phyloP scores from a whole-genome alignment of 257 asterid genomes.

The Solanum chiquidenum region DNA sequence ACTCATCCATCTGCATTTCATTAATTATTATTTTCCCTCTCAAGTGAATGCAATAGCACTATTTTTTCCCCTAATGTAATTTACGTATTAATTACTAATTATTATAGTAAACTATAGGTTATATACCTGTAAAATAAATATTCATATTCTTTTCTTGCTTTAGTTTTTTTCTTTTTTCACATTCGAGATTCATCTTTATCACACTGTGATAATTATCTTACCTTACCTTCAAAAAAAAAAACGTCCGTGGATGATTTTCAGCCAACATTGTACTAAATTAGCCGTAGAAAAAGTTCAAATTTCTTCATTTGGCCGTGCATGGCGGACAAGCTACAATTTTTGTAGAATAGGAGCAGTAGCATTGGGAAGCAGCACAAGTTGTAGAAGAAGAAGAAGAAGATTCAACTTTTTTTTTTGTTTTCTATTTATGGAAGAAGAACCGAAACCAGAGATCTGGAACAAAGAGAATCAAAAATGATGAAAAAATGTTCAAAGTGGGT shows the following conservation, averaged over 20 bases:
- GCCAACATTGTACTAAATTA: background rate
- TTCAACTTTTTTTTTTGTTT: background rate
- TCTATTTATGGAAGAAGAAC: background rate
- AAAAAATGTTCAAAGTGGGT: constrained; percentile 6
- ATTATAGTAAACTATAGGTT: background rate
- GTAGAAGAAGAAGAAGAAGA: background rate
- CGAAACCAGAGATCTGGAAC: background rate
- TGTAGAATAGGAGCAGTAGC: background rate
- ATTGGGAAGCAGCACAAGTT: background rate
- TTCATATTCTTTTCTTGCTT: background rate
- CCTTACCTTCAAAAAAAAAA: background rate
- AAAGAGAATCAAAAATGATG: constrained; percentile 10
- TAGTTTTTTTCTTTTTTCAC: background rate
- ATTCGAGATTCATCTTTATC: background rate
- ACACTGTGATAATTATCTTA: background rate
- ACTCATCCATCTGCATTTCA: background rate
- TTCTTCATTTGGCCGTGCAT: background rate
- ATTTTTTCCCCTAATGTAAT: background rate
- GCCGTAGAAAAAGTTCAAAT: background rate
- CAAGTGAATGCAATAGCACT: background rate
- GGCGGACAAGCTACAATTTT: background rate
- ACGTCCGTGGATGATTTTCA: background rate
- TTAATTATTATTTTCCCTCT: background rate
- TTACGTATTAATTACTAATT: too few relatives aligned
- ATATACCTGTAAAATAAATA: background rate